Base-by-base conservation (phyloP, 2,329 filamentous ascomycete genomes). In the Ophiocordyceps camponoti-leonardi region DNA sequence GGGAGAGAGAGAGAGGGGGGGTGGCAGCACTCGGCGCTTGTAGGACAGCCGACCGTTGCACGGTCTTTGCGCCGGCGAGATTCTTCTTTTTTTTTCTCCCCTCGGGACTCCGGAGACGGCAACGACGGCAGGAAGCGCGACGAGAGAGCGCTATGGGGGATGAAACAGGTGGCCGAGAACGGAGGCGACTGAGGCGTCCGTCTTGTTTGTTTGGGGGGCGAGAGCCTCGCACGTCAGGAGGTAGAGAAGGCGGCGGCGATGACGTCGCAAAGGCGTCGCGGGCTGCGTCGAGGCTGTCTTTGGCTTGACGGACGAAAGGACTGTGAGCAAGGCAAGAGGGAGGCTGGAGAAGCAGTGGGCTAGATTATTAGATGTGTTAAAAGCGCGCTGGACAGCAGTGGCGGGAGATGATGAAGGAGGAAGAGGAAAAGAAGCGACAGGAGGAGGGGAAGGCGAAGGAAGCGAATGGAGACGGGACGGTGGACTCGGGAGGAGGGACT, bases 181-280 rank as follows among this genome's bases (percentile, higher is more conserved):
- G 65, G 69, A 69, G 59, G 72, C 64, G 57, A 69, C 58, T 66
- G 61, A 63, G 53, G 61, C 60, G 62, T 69, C 69, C 70, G 71
- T 73, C 60, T 66, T 70, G 61, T 58, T 59, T 55, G 59, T 58
- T 60, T 59, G 55, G 52, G 56, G 54, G 33, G 33, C 55, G 52
- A 56, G 53, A 51, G 52, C 51, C 52, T 53, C 45, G 46, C 47
- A 46, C 42, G 40, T 41, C 40, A 26, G 40, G 8, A 41, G 47
- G 46, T 47, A 33, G 50, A 46, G 46, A 45, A 46, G 35, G 12
- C 20, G 45, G 48, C 45, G 43, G 51, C 49, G 54, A 47, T 51
- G 51, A 49, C 48, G 52, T 49, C 47, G 49, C 48, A 43, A 45
- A 45, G 45, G n/a, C 45, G 45, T 49, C 45, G 48, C 44, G 45